phyloP scores from a whole-genome alignment of 495 filamentous ascomycete genomes.

The Penicillium subrubescens region DNA sequence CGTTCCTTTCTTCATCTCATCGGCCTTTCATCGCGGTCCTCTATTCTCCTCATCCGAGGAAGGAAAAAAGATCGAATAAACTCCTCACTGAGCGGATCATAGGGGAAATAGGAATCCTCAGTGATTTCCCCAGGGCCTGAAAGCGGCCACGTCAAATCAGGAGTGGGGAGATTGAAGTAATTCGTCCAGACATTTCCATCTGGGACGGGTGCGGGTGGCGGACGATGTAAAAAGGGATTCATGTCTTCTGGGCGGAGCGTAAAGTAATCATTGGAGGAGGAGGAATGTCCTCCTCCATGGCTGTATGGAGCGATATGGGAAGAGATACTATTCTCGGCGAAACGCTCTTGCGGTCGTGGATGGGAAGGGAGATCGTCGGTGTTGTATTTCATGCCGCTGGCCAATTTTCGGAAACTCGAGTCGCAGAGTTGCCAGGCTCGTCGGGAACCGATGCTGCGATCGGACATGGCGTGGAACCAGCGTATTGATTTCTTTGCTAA shows the following conservation, averaged over 20 bases:
- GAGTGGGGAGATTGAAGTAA: slow-evolving; percentile 23
- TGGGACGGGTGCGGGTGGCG: background rate
- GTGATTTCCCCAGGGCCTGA: slow-evolving; percentile 11
- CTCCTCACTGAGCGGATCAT: slow-evolving; percentile 46
- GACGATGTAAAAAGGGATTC: slow-evolving; percentile 13
- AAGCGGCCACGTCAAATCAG: slow-evolving; percentile 13
- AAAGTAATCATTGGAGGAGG: slow-evolving; percentile 16
- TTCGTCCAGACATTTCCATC: slow-evolving; percentile 18
- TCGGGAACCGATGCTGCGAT: slow-evolving; percentile 50
- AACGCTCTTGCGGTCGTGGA: slow-evolving; percentile 16
- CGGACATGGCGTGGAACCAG: slow-evolving; percentile 59
- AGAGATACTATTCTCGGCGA: background rate
- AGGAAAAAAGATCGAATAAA: slow-evolving; percentile 51
- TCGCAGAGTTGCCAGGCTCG: slow-evolving; percentile 54
- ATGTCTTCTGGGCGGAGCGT: slow-evolving; percentile 15
- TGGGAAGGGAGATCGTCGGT: slow-evolving; percentile 36
- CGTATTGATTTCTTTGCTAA: slow-evolving; percentile 56
- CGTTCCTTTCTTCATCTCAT: slow-evolving; percentile 1
- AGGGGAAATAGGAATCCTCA: slow-evolving; percentile 41
- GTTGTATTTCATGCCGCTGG: slow-evolving; percentile 39
- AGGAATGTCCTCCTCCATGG: background rate
- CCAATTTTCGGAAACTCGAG: slow-evolving; percentile 24
- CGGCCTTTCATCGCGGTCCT: background rate
- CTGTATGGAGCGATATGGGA: background rate
- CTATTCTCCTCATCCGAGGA: slow-evolving; percentile 17